Evolutionary conservation across 2,329 filamentous ascomycete species (phyloP).

Genomic region (Aureobasidium vineae): DNA sequence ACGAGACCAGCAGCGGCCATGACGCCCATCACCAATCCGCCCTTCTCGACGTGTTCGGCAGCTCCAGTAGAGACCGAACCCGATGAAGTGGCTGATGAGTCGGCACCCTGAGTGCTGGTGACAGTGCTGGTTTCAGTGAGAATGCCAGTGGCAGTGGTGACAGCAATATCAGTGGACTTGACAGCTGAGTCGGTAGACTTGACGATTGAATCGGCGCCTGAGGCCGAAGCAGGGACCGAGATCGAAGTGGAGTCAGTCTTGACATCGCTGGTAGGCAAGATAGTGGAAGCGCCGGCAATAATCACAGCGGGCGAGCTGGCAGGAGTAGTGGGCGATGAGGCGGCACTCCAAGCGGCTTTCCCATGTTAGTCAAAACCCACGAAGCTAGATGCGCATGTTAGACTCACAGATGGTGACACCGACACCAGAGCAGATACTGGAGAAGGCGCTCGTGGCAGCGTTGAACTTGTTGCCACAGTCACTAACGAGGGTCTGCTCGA

Average conservation of each 20-base stretch:
- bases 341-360: constrained; percentile 28
- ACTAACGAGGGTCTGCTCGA: constrained; percentile 34
- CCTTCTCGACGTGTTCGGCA: constrained; percentile 19
- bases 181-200: constrained; percentile 10
- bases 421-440: constrained; percentile 36
- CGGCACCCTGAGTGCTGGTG: not conserved
- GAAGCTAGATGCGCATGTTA: not conserved
- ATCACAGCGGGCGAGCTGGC: constrained; percentile 17
- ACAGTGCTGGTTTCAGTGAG: constrained; percentile 1
- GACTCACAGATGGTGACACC: constrained; percentile 36
- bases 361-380: not conserved
- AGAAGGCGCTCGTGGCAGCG: constrained; percentile 36
- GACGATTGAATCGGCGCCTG: not conserved
- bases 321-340: constrained; percentile 28
- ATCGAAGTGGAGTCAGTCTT: constrained; percentile 25
- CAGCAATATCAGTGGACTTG: constrained; percentile 5
- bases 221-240: constrained; percentile 12
- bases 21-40: constrained; percentile 15
- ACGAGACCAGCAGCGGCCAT: not conserved
- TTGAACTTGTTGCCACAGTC: constrained; percentile 36
- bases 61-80: constrained; percentile 21
- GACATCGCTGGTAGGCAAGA: constrained; percentile 6
- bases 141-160: not conserved
- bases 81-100: not conserved
- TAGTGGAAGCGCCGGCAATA: constrained; percentile 7